Evolutionary conservation across 139 green algal species (phyloP).

Genomic region (Chlorella sp.): DNA sequence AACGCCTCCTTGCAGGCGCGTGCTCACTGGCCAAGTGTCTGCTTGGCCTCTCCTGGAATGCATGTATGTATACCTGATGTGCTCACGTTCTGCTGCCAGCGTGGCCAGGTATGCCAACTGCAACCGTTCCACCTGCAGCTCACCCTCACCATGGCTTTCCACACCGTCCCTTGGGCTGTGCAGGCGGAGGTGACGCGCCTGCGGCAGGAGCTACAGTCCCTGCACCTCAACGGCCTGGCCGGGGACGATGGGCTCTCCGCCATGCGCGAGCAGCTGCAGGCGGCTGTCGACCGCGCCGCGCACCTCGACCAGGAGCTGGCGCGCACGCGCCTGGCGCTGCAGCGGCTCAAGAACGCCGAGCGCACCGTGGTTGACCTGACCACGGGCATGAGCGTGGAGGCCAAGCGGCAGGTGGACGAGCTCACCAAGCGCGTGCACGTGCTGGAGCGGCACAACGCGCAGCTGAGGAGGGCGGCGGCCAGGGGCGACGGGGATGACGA

Average conservation of each 20-base stretch:
- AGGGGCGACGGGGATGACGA: neutral
- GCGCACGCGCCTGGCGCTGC: constrained; percentile 3
- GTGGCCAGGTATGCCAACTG: too few species aligned
- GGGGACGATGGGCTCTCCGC: neutral
- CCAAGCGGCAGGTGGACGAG: constrained; percentile 41
- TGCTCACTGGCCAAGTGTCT: too few species aligned
- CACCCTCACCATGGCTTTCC: too few species aligned
- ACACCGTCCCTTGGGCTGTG: too few species aligned
- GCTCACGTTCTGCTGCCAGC: too few species aligned
- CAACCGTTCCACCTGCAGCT: too few species aligned
- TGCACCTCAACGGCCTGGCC: neutral
- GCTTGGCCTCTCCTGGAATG: too few species aligned
- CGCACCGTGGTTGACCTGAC: constrained; percentile 32
- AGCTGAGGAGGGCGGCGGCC: constrained; percentile 17
- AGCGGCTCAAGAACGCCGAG: constrained; percentile 25
- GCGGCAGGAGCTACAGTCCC: neutral
- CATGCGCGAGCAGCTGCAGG: constrained; percentile 23
- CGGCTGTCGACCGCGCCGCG: constrained; percentile 6
- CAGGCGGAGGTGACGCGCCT: neutral
- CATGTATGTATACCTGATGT: too few species aligned
- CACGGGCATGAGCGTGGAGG: constrained; percentile 36
- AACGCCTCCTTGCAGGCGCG: neutral
- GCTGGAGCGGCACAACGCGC: constrained; percentile 43
- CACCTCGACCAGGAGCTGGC: constrained; percentile 15
- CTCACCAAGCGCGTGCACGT: constrained; percentile 41